Conservation (phyloP, 2,329 filamentous ascomycete species). For the Aspergillus pseudotamarii region DNA sequence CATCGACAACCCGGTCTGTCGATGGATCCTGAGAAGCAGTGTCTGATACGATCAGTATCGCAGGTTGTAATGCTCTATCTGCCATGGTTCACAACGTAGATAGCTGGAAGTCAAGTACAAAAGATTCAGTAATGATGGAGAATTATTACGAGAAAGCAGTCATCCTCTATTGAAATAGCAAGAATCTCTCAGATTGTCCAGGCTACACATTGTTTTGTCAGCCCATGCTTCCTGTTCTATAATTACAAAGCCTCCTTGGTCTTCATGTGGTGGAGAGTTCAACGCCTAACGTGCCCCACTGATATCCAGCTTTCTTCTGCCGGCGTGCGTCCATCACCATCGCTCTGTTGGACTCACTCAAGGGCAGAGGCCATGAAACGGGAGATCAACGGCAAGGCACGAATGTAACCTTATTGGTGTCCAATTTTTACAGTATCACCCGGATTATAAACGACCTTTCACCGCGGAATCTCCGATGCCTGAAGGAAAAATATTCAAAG, state of each 20-base stretch:
- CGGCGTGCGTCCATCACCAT: neutral
- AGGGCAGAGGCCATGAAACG: neutral
- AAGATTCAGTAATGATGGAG: neutral
- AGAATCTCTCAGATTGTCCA: neutral
- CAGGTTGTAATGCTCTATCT: conserved; percentile 61
- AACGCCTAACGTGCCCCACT: neutral
- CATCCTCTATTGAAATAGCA: neutral
- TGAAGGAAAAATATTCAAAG: neutral
- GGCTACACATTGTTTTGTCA: neutral
- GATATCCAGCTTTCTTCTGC: neutral
- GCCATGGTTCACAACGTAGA: conserved; percentile 27
- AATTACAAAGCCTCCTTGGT: neutral
- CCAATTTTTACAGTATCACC: neutral
- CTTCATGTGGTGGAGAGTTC: neutral
- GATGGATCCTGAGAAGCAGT: conserved; percentile 80
- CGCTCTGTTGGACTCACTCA: neutral
- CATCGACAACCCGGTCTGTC: conserved; percentile 71
- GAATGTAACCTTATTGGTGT: neutral
- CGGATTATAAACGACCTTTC: neutral
- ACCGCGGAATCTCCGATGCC: neutral
- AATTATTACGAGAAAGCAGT: neutral
- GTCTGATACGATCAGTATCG: conserved; percentile 85
- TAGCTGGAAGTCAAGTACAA: neutral
- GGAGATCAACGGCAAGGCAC: neutral
- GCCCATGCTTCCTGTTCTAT: neutral